Base-by-base conservation (phyloP, 192 early-diverging fungal species). In the Coemansia asiatica region DNA sequence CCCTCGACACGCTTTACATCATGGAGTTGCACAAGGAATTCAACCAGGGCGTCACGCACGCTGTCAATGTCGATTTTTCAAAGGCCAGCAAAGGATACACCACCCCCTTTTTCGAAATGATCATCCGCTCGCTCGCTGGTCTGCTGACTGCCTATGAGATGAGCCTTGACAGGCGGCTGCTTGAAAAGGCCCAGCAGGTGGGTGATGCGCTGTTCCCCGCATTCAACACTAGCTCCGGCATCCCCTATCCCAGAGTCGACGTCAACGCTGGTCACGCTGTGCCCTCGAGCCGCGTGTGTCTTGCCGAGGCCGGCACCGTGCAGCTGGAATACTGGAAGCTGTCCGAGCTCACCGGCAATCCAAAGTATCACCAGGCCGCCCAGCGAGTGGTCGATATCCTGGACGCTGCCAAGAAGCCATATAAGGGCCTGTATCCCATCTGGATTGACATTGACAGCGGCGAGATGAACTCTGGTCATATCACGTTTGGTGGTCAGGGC, bases 241-340 rank as follows among this genome's bases (percentile, higher is more conserved):
- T 94, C 26, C 92, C 92, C 6, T 85, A 82, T 51, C 87, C 88
- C 49, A 79, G 70, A 35, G 70, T 90, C 23, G 78, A 90, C 36
- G 73, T 90, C 53, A 82, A 69, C 18, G 49, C 64, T 1, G 69
- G 74, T 27, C 31, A 61, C 33, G 68, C 75, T 29, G 61, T 74
- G 23, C 55, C 29, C 7, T 18, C 78, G 1, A 55, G 47, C 50
- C 65, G 56, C 10, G 66, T 71, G 27, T 67, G 71, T 25, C 65
- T 92, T 27, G 87, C 91, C 38, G 89, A 92, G 64, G 63, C 88
- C 44, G 93, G 92, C 40, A 88, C 90, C 0, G 71, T 94, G 40
- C 90, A 93, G 60, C 76, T 96, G 21, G 94, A 96, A 76, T 90
- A 92, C 66, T 86, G 87, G 70, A 90, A 91, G 47, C 83, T 96